Percentiles rank a stretch among this genome's conserved stretches.
Conservation (phyloP, 495 filamentous ascomycete species). For the Hyaloscypha variabilis region DNA sequence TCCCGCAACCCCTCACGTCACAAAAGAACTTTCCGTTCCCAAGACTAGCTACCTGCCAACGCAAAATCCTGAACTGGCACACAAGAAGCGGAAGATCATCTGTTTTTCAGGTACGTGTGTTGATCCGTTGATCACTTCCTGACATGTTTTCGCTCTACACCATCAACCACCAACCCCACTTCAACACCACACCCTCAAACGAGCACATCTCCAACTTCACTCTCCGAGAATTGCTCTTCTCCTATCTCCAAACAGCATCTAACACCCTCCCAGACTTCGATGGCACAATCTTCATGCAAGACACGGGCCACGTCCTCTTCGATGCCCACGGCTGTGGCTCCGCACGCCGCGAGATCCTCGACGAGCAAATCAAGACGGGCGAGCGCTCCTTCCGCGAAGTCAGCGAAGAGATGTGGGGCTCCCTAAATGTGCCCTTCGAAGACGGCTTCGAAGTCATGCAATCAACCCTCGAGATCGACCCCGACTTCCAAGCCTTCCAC, state of each 20-base stretch:
- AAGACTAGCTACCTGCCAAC: constrained; percentile 24
- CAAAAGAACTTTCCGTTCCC: constrained; percentile 29
- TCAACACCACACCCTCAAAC: neutral
- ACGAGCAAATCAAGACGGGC: constrained; percentile 68
- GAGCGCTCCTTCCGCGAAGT: constrained; percentile 73
- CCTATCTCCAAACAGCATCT: neutral
- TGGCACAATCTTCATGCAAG: constrained; percentile 80
- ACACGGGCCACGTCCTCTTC: constrained; percentile 75
- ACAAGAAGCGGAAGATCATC: constrained; percentile 51
- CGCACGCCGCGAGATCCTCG: constrained; percentile 56
- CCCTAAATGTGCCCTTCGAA: constrained; percentile 69
- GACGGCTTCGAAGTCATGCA: constrained; percentile 74
- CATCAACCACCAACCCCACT: neutral
- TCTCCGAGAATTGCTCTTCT: neutral
- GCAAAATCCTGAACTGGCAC: constrained; percentile 21
- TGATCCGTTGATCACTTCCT: constrained; percentile 14
- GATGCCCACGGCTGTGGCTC: constrained; percentile 67
- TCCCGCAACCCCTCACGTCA: constrained; percentile 28
- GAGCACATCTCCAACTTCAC: neutral
- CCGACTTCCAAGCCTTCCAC: constrained; percentile 68
- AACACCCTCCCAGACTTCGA: constrained; percentile 61
- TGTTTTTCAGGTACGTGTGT: constrained; percentile 51
- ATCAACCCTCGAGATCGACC: constrained; percentile 64
- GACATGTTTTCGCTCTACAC: neutral
- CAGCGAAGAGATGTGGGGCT: constrained; percentile 78